Base-by-base conservation (phyloP, 345 rosid genomes). In the Syzygium grande region DNA sequence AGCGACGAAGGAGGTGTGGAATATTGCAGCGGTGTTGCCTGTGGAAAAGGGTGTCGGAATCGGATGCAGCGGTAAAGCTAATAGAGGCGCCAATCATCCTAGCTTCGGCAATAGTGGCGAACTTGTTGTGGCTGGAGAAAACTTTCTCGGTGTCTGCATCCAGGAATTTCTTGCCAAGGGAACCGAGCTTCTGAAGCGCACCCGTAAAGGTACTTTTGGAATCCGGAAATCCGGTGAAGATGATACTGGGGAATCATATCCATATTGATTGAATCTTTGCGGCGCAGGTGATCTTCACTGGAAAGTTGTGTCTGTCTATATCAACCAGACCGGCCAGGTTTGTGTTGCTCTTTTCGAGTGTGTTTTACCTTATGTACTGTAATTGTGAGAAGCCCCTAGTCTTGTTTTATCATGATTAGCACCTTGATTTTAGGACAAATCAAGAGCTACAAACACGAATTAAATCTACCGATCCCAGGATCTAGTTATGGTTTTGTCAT, bases 241-340 rank as follows among this genome's bases (percentile, higher is more conserved):
- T 73, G 11, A 73, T 1, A 34, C 83, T 4, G 49, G 27, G 49
- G 83, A 34, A 7, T 14, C 58, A 41, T 10, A 16, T 0, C 17
- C 86, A 6, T 53, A 53, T 25, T 34, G 51, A 51, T 23, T 29
- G 15, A 34, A 25, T 77, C 41, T 34, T 52, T 58, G 11, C 30
- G 85, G 5, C 85, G 88, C 96, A 98, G 99, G 98, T 56, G 99
- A 96, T 85, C 96, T 98, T 89, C 99, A 96, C 89, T 98, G 98
- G 98, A 96, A 98, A 90, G 84, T 95, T 65, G 97, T 96, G 30
- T 95, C 96, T n/a, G 97, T 94, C 86, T 95, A 98, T 89, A 93
- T 95, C 63, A 94, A 95, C 89, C 90, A 92, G 91, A 54, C 91
- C 23, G 92, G 98, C 52, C 94, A 95, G 94, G 96, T 93, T 52